Conservation (phyloP, 805 yeast species). For the Barnettozyma pratensis region DNA sequence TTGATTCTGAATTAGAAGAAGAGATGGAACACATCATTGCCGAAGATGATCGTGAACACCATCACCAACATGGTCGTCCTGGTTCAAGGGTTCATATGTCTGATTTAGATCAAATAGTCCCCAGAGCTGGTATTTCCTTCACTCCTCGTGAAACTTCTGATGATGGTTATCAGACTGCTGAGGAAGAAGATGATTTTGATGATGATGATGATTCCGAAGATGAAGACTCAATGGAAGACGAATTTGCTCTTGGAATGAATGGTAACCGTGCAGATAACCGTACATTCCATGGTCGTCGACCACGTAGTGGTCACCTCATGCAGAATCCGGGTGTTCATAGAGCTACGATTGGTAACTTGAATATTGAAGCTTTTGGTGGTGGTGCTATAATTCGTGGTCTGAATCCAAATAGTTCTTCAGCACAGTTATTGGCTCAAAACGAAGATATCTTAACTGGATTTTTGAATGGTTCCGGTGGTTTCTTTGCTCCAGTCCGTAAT, state of each 20-base stretch:
- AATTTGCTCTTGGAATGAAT: neutral
- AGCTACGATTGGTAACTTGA: neutral
- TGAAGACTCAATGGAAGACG: slow-evolving; percentile 15
- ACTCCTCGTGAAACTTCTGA: slow-evolving; percentile 3
- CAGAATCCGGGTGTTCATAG: neutral
- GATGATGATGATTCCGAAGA: slow-evolving; percentile 16
- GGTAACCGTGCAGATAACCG: neutral
- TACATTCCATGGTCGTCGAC: slow-evolving; percentile 1
- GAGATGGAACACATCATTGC: slow-evolving; percentile 6
- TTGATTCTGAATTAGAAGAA: slow-evolving; percentile 11
- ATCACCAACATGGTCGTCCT: neutral
- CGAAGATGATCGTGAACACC: neutral
- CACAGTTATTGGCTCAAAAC: neutral
- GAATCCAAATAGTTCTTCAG: neutral
- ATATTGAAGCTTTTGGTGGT: neutral
- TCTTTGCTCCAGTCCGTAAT: neutral
- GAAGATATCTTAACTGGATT: neutral
- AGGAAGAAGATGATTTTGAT: slow-evolving; percentile 6
- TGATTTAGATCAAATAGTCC: neutral
- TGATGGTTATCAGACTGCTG: slow-evolving; percentile 12
- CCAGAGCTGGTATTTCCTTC: neutral
- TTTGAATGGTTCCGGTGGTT: neutral
- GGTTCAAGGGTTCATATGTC: neutral
- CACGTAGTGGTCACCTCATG: neutral
- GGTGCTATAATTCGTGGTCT: neutral